Evolutionary conservation across 2,329 filamentous ascomycete species (phyloP), one percentile per base, ranked within the genome.

Genomic region (Microcyclospora pomicola): DNA sequence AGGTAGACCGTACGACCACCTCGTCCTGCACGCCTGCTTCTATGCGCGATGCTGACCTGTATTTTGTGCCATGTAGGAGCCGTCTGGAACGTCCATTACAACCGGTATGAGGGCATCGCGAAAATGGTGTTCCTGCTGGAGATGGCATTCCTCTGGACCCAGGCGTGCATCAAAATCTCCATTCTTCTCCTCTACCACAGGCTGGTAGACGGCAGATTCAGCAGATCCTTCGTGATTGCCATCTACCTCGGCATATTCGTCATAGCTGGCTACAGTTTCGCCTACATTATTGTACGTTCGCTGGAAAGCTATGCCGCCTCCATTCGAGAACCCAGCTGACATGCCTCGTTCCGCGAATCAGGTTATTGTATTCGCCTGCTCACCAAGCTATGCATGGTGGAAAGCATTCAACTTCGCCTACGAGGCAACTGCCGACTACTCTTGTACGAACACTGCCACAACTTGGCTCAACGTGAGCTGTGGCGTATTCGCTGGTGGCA

Each of bases 131-230:
- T 54, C 54, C 42, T 60, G 6, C 55, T 48, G 16, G 53, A 61
- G 45, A 41, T 51, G 14, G 41, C 50, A 2, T 61, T 59, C 36
- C 38, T 60, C n/a, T 12, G 56, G 16, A 53, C 50, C 32, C 52
- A 49, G 10, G 53, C 52, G 34, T 49, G 51, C 15, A 56, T 53
- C 30, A 63, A 62, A 41, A 47, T 61, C 13, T 61, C 59, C 0
- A 53, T 62, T 2, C 46, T 62, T 7, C 45, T 53, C n/a, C 65
- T 67, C 47, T 66, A 67, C 41, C 58, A 59, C 3, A 58, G 64
- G 5, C 53, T 67, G 9, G 56, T 60, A 7, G 41, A 42, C 4
- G 56, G 55, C 33, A 50, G 55, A 1, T 52, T 61, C 15, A 58
- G 56, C 0, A 50, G 44, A 28, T 44, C 40, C 10, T 65, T 63